Percentiles rank a stretch among this genome's conserved stretches.
These are phyloP conservation scores for Monilinia fructigena DNA, from an alignment of 2,329 filamentous ascomycete genomes.

Conservation along the genomic window DNA sequence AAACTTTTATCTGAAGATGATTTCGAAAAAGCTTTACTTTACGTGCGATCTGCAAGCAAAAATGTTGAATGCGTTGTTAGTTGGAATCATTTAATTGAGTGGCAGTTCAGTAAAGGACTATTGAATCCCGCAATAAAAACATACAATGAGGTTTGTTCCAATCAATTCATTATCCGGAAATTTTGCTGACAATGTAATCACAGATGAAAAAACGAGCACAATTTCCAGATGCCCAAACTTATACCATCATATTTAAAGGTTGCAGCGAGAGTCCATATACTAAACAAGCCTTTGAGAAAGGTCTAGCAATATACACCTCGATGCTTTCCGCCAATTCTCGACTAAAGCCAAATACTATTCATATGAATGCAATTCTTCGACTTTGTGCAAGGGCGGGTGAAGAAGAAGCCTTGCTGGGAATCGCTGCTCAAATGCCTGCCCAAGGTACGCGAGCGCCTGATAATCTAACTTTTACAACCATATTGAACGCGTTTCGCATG, in stretches of 20 bases:
- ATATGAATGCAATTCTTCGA: conserved; percentile 83
- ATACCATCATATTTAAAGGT: conserved; percentile 77
- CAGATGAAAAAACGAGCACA: conserved; percentile 95
- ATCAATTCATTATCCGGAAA: too few species aligned
- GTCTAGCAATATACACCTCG: conserved; percentile 72
- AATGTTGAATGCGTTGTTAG: conserved; percentile 65
- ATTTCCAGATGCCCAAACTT: conserved; percentile 77
- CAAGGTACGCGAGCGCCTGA: conserved; percentile 63
- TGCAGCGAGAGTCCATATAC: conserved; percentile 61
- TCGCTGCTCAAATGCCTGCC: conserved; percentile 70
- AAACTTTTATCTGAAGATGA: conserved; percentile 58
- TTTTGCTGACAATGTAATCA: conserved; percentile 1
- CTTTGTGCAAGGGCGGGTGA: conserved; percentile 74
- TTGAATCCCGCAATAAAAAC: conserved; percentile 69
- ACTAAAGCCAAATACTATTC: conserved; percentile 72
- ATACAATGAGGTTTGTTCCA: conserved; percentile 73
- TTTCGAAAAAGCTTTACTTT: conserved; percentile 63
- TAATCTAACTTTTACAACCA: conserved; percentile 73
- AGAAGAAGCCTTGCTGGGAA: conserved; percentile 75
- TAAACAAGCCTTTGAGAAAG: conserved; percentile 62
- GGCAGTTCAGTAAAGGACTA: conserved; percentile 61
- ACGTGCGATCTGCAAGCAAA: conserved; percentile 69
- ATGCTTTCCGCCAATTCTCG: conserved; percentile 63
- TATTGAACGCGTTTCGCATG: conserved; percentile 72
- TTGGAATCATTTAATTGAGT: conserved; percentile 84